Evolutionary conservation across 257 asterid genomes (phyloP).

Genomic region (Rauvolfia tetraphylla): DNA sequence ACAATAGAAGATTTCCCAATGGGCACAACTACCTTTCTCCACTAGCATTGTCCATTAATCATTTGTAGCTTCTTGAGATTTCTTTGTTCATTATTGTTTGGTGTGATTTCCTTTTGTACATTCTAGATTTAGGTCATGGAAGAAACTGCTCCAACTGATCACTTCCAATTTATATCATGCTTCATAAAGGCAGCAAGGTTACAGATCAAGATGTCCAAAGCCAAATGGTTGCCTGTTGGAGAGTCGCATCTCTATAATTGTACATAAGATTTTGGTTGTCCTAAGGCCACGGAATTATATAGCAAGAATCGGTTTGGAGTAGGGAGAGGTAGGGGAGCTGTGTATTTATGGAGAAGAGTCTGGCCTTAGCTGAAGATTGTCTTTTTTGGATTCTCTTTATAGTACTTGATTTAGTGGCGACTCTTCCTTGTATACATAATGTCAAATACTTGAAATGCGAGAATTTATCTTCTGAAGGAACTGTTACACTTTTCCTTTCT

Average conservation of each 20-base stretch:
- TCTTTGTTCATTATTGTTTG: neutral
- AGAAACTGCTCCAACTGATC: neutral
- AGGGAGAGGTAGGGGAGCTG: too few species aligned
- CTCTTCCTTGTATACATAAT: too few species aligned
- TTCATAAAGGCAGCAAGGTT: neutral
- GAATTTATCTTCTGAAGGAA: too few species aligned
- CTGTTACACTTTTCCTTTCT: too few species aligned
- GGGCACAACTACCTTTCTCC: slow-evolving; percentile 14
- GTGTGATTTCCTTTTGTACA: neutral
- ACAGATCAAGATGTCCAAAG: neutral
- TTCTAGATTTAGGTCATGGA: neutral
- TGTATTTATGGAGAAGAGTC: neutral
- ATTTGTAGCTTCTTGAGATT: neutral
- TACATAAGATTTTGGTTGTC: neutral
- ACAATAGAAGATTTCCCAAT: too few species aligned
- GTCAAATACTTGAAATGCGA: too few species aligned
- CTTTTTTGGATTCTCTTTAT: too few species aligned
- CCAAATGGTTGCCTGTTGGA: neutral
- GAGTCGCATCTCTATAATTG: neutral
- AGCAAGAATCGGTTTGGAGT: too few species aligned
- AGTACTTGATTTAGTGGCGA: too few species aligned
- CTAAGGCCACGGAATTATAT: neutral
- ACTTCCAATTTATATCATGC: neutral
- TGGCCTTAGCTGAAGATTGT: too few species aligned
- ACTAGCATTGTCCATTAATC: neutral